Evolutionary conservation across 2,329 filamentous ascomycete genomes (phyloP), one percentile per base, ranked within the genome.

Genomic region (Sordariomycetes sp.): DNA sequence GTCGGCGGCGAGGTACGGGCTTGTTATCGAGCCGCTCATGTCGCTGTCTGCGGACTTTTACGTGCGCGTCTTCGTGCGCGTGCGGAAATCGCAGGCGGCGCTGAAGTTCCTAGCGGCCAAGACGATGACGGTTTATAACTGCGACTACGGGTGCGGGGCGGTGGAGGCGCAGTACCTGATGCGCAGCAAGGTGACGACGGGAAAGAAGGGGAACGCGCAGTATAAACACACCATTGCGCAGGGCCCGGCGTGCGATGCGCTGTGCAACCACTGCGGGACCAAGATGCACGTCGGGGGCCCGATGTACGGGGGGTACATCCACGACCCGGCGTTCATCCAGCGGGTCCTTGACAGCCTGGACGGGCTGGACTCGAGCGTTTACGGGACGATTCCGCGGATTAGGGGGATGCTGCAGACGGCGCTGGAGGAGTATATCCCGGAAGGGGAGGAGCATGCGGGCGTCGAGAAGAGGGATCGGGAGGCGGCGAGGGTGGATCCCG

Each of bases 21-120:
- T 96, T 50, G 78, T 89, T 0, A 90, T 97, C 59, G 91, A 97
- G 69, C 94, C 94, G 0, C 78, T 96, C 3, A 79, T 99, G 12
- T 96, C 90, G 6, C 79, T 99, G 1, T 96, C 90, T 2, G 96
- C 97, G 61, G 94, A 99, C 70, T 99, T 95, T 69, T 99, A 99
- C 67, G 84, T 86, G 22, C 84, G 95, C 52, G 78, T 96, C 2
- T 99, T 97, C 67, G 85, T 99, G 52, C 83, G 86, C 22, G 80
- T 99, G 39, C 79, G 81, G 60, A 89, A 84, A 62, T 90, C 89
- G 3, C 88, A 90, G 0, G 85, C 85, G 3, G 85, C 90, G 57
- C 91, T 96, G 66, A 99, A 97, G 69, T 91, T 95, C 61, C 77
- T 90, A 22, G 89, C 90, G 2, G 87, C 89, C 39, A 96, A 92